Base-by-base conservation (phyloP, 345 rosid genomes). In the Bruguiera parviflora region DNA sequence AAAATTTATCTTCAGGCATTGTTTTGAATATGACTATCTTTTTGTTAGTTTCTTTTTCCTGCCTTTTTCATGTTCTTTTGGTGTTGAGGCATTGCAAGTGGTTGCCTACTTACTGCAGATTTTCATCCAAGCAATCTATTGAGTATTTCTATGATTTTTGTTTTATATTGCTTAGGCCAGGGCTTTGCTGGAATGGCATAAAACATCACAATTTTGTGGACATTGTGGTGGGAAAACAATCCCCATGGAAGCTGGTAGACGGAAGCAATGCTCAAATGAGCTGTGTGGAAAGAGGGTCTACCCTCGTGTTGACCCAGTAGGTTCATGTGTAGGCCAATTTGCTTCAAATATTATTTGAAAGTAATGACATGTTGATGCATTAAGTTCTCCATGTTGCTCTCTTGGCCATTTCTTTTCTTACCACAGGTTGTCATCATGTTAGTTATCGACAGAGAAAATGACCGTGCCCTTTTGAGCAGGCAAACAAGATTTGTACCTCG, bases 231-330 rank as follows among this genome's bases (percentile, higher is more conserved):
- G 61, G 59, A 73, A 64, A 74, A 87, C 86, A n/a, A 77, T 87
- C 33, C 88, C 88, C 46, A 78, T 15, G 75, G 98, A 94, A 81
- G 96, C 97, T 67, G 96, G 96, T 35, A 91, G 85, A 70, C 79
- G 90, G 77, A 89, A 86, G 58, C 86, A 89, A 63, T 94, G 97
- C 81, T 79, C 82, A 3, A 86, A 85, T 57, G 86, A 83, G 28
- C 65, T 31, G 27, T 91, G 98, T 83, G 84, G 75, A 47, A 85
- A 80, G 74, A 89, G 84, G 70, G 76, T 86, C 70, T 94, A 94
- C 75, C 98, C 98, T 28, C 97, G 97, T 77, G 83, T 89, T 78
- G 98, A 94, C 74, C 92, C 98, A 24, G 98, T 94, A 76, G 37
- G 65, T 39, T 71, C 56, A 55, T 64, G 32, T 22, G 31, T 61